Evolutionary conservation across 352 stramenopile genomes (phyloP), one percentile per base, ranked within the genome.

Genomic region (Phytopythium montanum): DNA sequence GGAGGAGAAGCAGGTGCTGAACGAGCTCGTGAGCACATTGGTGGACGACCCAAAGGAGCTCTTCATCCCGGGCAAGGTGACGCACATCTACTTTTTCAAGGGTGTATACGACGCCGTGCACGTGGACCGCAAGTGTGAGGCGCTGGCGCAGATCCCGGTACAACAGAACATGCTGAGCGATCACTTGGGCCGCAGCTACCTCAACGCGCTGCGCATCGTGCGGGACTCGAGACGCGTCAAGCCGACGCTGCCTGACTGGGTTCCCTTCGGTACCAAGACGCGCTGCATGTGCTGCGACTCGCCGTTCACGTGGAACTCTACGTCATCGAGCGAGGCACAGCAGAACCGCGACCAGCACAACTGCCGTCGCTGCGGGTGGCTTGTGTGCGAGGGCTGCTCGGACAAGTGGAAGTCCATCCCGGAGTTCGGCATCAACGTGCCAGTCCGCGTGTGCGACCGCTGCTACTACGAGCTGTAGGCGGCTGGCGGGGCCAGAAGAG

Each of bases 341-440:
- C 79, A 91, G 54, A 93, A 94, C 51, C 80, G 81, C 33, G 89
- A 97, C 67, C 88, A 96, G 68, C 87, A 97, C 72, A 96, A 96
- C 59, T 97, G 89, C 66, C 73, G 85, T 55, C 85, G 77, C 26
- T 95, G 86, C 54, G 86, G 86, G 18, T 81, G 71, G 44, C 72
- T 95, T 26, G 81, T 94, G 19, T 95, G 86, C 48, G 81, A 90
- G 62, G 85, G 85, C n/a, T 95, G 86, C 52, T 95, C 86, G 2
- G 67, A 92, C 31, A 95, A 95, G 56, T 78, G 72, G 61, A 91
- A 89, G 60, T 90, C 86, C 5, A 90, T 95, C 41, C 84, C 86
- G 0, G 76, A 92, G 59, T 95, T 88, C 54, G 86, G 86, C 29
- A 90, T 95, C 67, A 92, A 95, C 54, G 75, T 87, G 31, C 83